Conservation (phyloP, 139 green algal genomes). For the Pleodorina starrii region DNA sequence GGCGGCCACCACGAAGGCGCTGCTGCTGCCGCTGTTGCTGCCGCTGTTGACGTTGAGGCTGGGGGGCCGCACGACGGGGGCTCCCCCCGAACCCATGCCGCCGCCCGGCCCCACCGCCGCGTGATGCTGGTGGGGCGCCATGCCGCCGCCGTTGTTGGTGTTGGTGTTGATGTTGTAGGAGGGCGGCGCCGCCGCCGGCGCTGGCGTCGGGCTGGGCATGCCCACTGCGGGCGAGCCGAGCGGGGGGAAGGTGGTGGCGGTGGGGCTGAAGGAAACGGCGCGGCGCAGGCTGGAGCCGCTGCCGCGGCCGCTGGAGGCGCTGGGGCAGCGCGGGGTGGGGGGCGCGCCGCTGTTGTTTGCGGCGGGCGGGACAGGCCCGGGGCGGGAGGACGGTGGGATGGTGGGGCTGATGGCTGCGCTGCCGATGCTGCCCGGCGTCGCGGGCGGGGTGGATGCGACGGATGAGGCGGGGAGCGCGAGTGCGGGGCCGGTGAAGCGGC, state of each 20-base stretch:
- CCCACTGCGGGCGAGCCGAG: background rate
- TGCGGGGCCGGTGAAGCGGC: background rate
- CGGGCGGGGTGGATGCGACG: background rate
- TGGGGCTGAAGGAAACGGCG: conserved; percentile 30
- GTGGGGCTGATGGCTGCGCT: background rate
- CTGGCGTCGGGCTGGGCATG: background rate
- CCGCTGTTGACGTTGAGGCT: background rate
- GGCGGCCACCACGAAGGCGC: background rate
- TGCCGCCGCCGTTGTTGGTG: background rate
- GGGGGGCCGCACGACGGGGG: background rate
- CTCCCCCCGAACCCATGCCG: background rate
- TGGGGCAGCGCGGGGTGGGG: background rate
- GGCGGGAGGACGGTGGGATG: background rate
- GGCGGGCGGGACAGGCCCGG: background rate
- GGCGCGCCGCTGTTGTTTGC: background rate
- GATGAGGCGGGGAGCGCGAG: background rate
- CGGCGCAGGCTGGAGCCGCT: background rate
- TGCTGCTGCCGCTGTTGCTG: background rate
- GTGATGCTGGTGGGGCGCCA: too few relatives aligned
- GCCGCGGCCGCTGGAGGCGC: conserved; percentile 2
- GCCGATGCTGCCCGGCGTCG: background rate
- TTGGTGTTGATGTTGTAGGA: too few relatives aligned
- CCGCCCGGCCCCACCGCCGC: background rate
- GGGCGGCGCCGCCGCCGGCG: background rate
- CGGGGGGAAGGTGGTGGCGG: background rate